A percentile compares a stretch with the other conserved stretches of the same genome.
Conservation (phyloP, 805 yeast genomes). For the Yamadazyma scolyti region DNA sequence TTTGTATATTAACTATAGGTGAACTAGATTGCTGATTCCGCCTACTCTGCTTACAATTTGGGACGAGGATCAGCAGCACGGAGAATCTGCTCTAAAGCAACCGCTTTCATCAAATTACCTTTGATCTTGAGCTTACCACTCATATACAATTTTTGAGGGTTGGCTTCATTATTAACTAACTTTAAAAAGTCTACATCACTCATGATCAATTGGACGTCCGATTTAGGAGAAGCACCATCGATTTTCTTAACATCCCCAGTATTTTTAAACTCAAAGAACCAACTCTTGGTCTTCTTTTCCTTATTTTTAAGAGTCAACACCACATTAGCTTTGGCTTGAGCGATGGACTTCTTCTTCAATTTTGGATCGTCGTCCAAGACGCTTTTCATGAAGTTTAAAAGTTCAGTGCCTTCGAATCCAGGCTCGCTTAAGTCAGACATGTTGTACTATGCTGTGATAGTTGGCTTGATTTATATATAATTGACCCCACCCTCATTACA, state of each 20-base stretch:
- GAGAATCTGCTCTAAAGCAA: slow-evolving; percentile 60
- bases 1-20: too few species aligned
- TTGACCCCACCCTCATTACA: too few species aligned
- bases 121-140: slow-evolving; percentile 74
- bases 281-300: slow-evolving; percentile 49
- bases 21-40: too few species aligned
- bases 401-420: slow-evolving; percentile 20
- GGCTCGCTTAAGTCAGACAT: slow-evolving; percentile 19
- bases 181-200: slow-evolving; percentile 60
- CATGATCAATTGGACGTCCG: slow-evolving; percentile 56
- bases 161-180: slow-evolving; percentile 67
- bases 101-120: slow-evolving; percentile 84
- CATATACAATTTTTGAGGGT: slow-evolving; percentile 75
- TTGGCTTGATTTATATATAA: too few species aligned
- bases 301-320: slow-evolving; percentile 54
- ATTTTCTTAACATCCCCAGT: slow-evolving; percentile 39
- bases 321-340: slow-evolving; percentile 16
- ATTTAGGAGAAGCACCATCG: slow-evolving; percentile 42
- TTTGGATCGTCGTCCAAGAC: slow-evolving; percentile 19
- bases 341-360: slow-evolving; percentile 16
- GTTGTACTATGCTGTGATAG: not conserved
- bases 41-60: slow-evolving; percentile 26
- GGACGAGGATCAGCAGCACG: slow-evolving; percentile 40
- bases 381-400: slow-evolving; percentile 20
- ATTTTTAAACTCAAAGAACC: slow-evolving; percentile 61